Evolutionary conservation across 768 basidiomycete species (phyloP), one percentile per base, ranked within the genome.

Genomic region (Calvatia gigantea): DNA sequence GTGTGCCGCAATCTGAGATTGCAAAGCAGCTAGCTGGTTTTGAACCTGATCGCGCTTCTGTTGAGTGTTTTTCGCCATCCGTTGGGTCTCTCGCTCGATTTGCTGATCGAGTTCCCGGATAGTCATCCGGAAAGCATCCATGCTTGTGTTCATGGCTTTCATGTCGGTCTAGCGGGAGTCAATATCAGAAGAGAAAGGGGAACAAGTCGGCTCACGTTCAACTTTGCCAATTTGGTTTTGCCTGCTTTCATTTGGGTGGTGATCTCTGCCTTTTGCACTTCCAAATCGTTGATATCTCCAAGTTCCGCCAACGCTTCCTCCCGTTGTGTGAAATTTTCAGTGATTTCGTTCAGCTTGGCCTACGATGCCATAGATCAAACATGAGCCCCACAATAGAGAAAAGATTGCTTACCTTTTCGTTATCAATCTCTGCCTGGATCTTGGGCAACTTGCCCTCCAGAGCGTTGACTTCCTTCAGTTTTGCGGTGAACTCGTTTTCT

Each of bases 11-110:
- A 83, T 69, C 3, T 64, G 68, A 4, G 70, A 66, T 45, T 74
- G 77, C 15, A 80, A 79, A 9, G 66, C 65, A 0, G 79, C 72
- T 11, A 91, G 72, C 62, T 80, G 76, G 19, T 70, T 69, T 42
- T 81, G 76, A 3, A 75, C 75, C 59, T 83, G 79, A 29, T 88
- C 82, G 15, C 81, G 84, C 62, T 84, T 85, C 11, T 72, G 80
- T 60, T 87, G 83, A 2, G 82, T 82, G 58, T 83, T 76, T 4
- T 71, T 71, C 57, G 74, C 84, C 70, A 81, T 75, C 38, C 78
- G 82, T 28, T 67, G 70, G 5, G 75, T 73, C 65, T 89, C 87
- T 29, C 73, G 73, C 5, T 61, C 69, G 43, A 93, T 84, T 48
- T 80, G 73, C 15, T 67, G 60, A 1, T 81, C 67, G n/a, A 81